Conservation (phyloP, 768 basidiomycete species). For the Mrakia frigida region DNA sequence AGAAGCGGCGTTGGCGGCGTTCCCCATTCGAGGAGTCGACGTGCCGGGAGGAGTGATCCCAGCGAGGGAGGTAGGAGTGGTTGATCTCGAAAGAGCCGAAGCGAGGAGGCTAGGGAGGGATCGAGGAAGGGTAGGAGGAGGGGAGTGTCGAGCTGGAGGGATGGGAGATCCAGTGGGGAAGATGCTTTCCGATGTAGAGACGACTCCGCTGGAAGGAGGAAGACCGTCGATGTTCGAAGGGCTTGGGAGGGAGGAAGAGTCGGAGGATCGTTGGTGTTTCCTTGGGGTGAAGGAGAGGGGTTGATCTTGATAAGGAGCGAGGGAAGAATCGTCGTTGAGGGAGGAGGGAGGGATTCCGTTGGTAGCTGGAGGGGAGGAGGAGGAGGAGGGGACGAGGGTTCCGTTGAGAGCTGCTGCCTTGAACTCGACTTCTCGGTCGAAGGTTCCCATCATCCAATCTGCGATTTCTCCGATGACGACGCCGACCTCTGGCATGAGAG, state of each 20-base stretch:
- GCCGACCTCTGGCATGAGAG: slow-evolving; percentile 55
- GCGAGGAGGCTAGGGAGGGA: slow-evolving; percentile 26
- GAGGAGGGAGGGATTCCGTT: background rate
- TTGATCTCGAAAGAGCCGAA: slow-evolving; percentile 13
- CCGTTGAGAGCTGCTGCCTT: background rate
- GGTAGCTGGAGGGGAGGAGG: background rate
- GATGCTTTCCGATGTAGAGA: slow-evolving; percentile 49
- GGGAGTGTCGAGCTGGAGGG: slow-evolving; percentile 18
- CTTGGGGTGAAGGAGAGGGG: background rate
- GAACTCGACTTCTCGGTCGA: slow-evolving; percentile 41
- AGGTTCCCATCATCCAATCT: slow-evolving; percentile 84
- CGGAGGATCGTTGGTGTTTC: background rate
- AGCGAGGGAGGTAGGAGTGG: background rate
- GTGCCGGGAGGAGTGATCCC: background rate
- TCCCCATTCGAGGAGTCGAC: background rate
- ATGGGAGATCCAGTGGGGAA: slow-evolving; percentile 39
- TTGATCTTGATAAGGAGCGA: background rate
- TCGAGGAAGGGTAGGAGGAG: slow-evolving; percentile 19
- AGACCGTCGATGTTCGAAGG: background rate
- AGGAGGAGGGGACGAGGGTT: background rate
- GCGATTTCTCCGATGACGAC: slow-evolving; percentile 55
- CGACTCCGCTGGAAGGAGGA: background rate
- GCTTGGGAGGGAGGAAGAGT: background rate
- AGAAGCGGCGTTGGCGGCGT: background rate
- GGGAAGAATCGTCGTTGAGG: background rate